Evolutionary conservation across 2,329 filamentous ascomycete genomes (phyloP), one percentile per base, ranked within the genome.

Genomic region (Nectriaceae sp.): DNA sequence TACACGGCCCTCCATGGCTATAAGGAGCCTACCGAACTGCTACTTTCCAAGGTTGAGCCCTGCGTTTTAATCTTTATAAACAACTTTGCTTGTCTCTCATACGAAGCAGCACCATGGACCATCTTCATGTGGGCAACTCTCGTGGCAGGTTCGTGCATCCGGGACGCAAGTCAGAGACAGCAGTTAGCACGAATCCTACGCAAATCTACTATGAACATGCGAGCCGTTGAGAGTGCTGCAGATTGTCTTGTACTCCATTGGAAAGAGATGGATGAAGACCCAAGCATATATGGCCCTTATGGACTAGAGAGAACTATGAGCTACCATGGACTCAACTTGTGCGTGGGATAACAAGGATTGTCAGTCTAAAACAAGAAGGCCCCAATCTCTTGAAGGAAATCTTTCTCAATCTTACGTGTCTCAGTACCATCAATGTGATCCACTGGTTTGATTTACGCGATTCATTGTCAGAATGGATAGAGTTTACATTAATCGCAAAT

Each of bases 41-140:
- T 44, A 4, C 18, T 15, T 20, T n/a, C 10, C 11, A 16, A 37
- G 20, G 11, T 49, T 16, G 21, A 41, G 6, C 24, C 41, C 13
- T 35, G 10, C 20, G 40, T 44, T 5, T 11, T 26, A 4, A 11
- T 26, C n/a, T 49, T 49, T n/a, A 18, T 49, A 2, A 21, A 16
- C 5, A 44, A 22, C 4, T 44, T 49, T 15, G 18, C 11, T n/a
- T 19, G 37, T 11, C 29, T 49, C 1, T 44, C 46, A 13, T 16
- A 19, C 16, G 41, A 49, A 15, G 24, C 26, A 5, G 35, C 36
- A 5, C 42, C 46, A 15, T 49, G 46, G 46, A 49, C 46, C 20
- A 49, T 37, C 3, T 44, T 44, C 20, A 44, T 44, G 46, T 49
- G 41, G 46, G 35, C 46, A 39, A 44, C 41, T 13, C 42, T 49